A percentile compares a stretch with the other conserved stretches of the same genome.
phyloP scores from a whole-genome alignment of 192 early-diverging fungal genomes.

The Martensiomyces pterosporus region DNA sequence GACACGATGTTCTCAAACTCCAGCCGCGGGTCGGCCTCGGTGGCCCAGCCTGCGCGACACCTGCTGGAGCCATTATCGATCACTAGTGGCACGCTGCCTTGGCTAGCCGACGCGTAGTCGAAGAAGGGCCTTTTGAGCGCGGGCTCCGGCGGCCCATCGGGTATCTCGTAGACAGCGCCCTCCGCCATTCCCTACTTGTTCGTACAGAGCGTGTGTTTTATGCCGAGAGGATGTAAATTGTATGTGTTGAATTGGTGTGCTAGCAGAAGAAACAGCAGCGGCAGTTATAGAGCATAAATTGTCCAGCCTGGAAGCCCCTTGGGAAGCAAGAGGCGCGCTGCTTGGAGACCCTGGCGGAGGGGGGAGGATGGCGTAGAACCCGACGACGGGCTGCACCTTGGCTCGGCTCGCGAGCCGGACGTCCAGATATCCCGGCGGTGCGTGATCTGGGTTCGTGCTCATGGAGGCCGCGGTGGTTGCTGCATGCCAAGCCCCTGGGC shows the following conservation, averaged over 20 bases:
- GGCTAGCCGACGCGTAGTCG: conserved; percentile 52
- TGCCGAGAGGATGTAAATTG: too few species aligned
- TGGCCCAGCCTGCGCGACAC: conserved; percentile 82
- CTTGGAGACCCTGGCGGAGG: too few species aligned
- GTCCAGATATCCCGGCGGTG: too few species aligned
- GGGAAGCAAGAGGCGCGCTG: too few species aligned
- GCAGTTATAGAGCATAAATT: too few species aligned
- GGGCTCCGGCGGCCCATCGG: conserved; percentile 42
- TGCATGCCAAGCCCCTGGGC: conserved; percentile 32
- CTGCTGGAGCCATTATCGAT: conserved; percentile 76
- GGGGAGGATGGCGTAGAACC: too few species aligned
- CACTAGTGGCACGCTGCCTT: conserved; percentile 53
- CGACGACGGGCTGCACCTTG: too few species aligned
- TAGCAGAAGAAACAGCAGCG: too few species aligned
- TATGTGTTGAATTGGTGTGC: too few species aligned
- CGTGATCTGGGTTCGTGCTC: background rate
- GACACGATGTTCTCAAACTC: conserved; percentile 74
- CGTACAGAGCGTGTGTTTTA: too few species aligned
- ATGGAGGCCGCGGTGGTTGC: background rate
- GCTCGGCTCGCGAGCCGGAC: too few species aligned
- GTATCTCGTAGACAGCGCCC: conserved; percentile 41
- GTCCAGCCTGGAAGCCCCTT: too few species aligned
- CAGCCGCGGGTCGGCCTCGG: conserved; percentile 48
- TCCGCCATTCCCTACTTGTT: conserved; percentile 15
- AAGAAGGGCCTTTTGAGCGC: conserved; percentile 39